A percentile compares a stretch with the other conserved stretches of the same genome.
phyloP scores from a whole-genome alignment of 257 asterid genomes.

The Nicotiana tabacum region DNA sequence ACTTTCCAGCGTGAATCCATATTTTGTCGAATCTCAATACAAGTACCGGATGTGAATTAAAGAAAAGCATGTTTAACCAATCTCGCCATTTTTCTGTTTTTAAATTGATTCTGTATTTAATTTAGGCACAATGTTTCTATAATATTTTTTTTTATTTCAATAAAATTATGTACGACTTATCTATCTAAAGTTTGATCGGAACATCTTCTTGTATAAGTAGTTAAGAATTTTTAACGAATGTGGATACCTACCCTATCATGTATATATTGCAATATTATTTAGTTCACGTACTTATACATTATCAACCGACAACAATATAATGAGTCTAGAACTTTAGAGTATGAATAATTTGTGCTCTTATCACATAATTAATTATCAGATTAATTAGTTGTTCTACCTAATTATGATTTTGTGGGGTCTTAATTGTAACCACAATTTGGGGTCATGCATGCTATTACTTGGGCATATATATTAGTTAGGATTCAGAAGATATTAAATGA shows the following conservation, averaged over 20 bases:
- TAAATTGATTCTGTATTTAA: too few relatives aligned
- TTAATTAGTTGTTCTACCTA: neutral
- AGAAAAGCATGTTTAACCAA: too few relatives aligned
- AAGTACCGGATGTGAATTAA: too few relatives aligned
- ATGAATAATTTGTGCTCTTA: neutral
- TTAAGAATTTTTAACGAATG: neutral
- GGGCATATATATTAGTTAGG: neutral
- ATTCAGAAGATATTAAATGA: neutral
- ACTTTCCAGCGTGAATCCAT: too few relatives aligned
- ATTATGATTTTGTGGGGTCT: slow-evolving; percentile 4
- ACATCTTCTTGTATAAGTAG: too few relatives aligned
- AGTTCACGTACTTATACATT: neutral
- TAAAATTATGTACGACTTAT: too few relatives aligned
- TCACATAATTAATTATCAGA: neutral
- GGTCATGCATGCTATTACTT: neutral
- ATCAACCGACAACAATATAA: neutral
- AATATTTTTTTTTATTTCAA: too few relatives aligned
- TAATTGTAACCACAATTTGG: neutral
- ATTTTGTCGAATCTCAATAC: too few relatives aligned
- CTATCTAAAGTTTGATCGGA: too few relatives aligned
- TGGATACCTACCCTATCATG: neutral
- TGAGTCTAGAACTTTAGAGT: neutral
- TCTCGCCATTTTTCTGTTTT: too few relatives aligned
- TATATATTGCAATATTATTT: neutral
- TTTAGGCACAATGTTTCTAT: too few relatives aligned